Conservation (phyloP, 306 rosid genomes). For the Begonia fuchsioides region DNA sequence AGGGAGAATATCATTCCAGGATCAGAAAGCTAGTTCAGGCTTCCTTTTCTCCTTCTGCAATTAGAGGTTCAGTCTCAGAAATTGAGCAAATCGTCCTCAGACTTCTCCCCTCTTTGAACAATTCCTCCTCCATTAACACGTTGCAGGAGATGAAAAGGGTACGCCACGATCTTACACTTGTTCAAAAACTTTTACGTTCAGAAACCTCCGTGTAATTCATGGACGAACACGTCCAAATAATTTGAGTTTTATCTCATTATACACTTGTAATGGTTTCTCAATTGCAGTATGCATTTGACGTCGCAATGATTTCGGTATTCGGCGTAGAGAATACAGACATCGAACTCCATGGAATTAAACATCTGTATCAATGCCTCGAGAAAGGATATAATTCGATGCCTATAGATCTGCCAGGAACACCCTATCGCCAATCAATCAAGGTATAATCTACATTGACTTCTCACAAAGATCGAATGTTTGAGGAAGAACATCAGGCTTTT, state of each 20-base stretch:
- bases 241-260: too few species aligned
- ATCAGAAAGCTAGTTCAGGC: conserved; percentile 52
- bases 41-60: conserved; percentile 44
- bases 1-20: conserved; percentile 63
- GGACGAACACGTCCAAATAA: too few species aligned
- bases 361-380: conserved; percentile 43
- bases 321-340: conserved; percentile 30
- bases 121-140: conserved; percentile 39
- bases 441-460: conserved; percentile 13
- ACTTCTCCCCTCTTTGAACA: conserved; percentile 47
- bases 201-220: background rate
- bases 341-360: conserved; percentile 55
- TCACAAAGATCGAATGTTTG: background rate
- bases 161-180: background rate
- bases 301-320: conserved; percentile 64
- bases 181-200: background rate
- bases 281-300: conserved; percentile 72
- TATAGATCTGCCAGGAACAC: conserved; percentile 60
- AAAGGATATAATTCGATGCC: conserved; percentile 89
- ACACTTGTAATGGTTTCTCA: conserved; percentile 1
- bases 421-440: conserved; percentile 63
- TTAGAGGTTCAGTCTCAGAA: conserved; percentile 39
- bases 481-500: background rate
- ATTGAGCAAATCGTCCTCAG: conserved; percentile 45
- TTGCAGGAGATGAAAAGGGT: conserved; percentile 81